Evolutionary conservation across 306 rosid genomes (phyloP).

Genomic region (Potentilla sterilis): DNA sequence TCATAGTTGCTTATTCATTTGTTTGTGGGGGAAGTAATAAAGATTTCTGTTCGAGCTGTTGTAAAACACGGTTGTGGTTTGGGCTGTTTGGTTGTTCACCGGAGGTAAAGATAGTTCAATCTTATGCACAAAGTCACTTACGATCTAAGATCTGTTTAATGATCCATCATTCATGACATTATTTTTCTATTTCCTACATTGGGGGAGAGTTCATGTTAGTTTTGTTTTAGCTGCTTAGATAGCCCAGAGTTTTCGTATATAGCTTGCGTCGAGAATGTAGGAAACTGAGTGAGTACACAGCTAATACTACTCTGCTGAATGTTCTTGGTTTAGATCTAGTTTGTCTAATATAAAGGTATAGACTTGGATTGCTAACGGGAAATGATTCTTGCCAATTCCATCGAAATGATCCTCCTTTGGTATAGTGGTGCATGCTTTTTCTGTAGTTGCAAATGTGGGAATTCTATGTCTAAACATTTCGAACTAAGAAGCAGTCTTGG

Average conservation of each 20-base stretch:
- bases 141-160: neutral
- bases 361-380: neutral
- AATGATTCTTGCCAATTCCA: neutral
- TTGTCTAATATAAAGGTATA: neutral
- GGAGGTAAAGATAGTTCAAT: slow-evolving; percentile 1
- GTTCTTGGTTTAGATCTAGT: neutral
- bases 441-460: neutral
- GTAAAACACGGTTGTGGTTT: neutral
- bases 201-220: neutral
- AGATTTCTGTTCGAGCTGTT: neutral
- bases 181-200: neutral
- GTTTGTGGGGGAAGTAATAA: neutral
- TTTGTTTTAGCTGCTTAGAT: neutral
- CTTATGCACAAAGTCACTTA: neutral
- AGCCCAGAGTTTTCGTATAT: neutral
- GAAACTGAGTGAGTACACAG: neutral
- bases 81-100: neutral
- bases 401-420: neutral
- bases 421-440: neutral
- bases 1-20: neutral
- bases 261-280: neutral
- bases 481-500: neutral
- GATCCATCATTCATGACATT: neutral
- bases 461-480: neutral
- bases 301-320: neutral